These are phyloP conservation scores for Leccinum ponderosum DNA, from an alignment of 1,284 basidiomycete genomes.

Conservation along the genomic window DNA sequence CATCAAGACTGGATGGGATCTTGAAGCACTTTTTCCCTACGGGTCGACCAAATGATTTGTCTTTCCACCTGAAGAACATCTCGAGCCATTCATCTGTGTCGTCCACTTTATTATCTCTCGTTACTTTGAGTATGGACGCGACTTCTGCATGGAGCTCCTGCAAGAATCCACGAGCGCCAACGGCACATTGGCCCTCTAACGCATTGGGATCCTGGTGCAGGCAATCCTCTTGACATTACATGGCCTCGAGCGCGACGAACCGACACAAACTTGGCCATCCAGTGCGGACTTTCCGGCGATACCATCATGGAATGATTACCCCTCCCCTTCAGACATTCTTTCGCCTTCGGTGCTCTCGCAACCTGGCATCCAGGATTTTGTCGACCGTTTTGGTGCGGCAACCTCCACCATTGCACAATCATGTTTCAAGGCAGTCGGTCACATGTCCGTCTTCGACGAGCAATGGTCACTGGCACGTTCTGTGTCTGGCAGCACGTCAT, in stretches of 20 bases:
- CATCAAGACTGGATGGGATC: slow-evolving; percentile 76
- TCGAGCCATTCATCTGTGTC: slow-evolving; percentile 79
- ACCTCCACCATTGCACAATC: slow-evolving; percentile 63
- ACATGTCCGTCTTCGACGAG: slow-evolving; percentile 85
- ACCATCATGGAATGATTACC: slow-evolving; percentile 66
- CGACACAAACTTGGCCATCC: slow-evolving; percentile 75
- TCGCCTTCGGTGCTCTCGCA: slow-evolving; percentile 56
- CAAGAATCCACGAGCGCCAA: slow-evolving; percentile 58
- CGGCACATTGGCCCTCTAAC: slow-evolving; percentile 62
- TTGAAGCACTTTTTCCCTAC: slow-evolving; percentile 82
- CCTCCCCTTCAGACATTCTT: slow-evolving; percentile 64
- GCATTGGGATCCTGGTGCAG: slow-evolving; percentile 75
- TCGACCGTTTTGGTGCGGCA: slow-evolving; percentile 65
- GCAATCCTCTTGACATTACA: slow-evolving; percentile 78
- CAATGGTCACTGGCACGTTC: slow-evolving; percentile 65
- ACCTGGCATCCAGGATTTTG: slow-evolving; percentile 75
- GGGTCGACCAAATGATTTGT: slow-evolving; percentile 53
- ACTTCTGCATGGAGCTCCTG: slow-evolving; percentile 78
- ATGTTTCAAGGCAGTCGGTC: slow-evolving; percentile 71
- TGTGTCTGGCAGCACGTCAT: slow-evolving; percentile 40
- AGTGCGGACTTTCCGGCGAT: slow-evolving; percentile 67
- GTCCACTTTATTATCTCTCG: slow-evolving; percentile 84
- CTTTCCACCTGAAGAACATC: slow-evolving; percentile 72
- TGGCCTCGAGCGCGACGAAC: slow-evolving; percentile 70
- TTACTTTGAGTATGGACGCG: slow-evolving; percentile 85